These are phyloP conservation scores for Mitragyna speciosa DNA, from an alignment of 257 asterid species.

Conservation along the genomic window DNA sequence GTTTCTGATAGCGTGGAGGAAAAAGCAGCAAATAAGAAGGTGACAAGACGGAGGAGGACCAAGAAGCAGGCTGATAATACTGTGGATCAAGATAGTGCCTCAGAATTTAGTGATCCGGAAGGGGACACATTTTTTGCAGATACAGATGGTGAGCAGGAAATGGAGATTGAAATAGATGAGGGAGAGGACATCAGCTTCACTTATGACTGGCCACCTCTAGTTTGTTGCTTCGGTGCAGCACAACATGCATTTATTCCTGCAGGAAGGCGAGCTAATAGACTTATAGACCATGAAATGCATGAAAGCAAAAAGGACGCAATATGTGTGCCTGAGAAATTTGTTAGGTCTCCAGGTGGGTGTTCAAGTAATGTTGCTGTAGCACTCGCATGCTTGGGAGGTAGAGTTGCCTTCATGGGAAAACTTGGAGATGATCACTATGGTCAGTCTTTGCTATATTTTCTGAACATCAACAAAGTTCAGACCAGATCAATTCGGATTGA, in stretches of 20 bases:
- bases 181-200: constrained; percentile 89
- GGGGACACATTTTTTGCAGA: constrained; percentile 33
- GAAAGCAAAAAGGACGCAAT: constrained; percentile 62
- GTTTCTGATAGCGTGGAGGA: constrained; percentile 40
- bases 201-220: constrained; percentile 96
- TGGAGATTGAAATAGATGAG: constrained; percentile 55
- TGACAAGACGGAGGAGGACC: constrained; percentile 52
- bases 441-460: constrained; percentile 62
- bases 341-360: constrained; percentile 87
- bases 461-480: constrained; percentile 68
- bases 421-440: constrained; percentile 84
- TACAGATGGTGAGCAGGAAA: constrained; percentile 44
- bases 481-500: constrained; percentile 76
- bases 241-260: constrained; percentile 83
- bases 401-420: constrained; percentile 97
- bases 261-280: constrained; percentile 79
- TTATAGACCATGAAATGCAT: constrained; percentile 69
- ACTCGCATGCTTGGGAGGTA: constrained; percentile 86
- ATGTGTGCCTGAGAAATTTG: constrained; percentile 79
- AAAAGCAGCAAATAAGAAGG: constrained; percentile 50
- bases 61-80: constrained; percentile 48
- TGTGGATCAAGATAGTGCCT: constrained; percentile 45
- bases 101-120: constrained; percentile 50
- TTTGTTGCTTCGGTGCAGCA: constrained; percentile 91
- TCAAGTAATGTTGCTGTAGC: constrained; percentile 89